A percentile compares a stretch with the other conserved stretches of the same genome.
phyloP scores from a whole-genome alignment of 495 filamentous ascomycete species.

The Clavariopsis aquatica region DNA sequence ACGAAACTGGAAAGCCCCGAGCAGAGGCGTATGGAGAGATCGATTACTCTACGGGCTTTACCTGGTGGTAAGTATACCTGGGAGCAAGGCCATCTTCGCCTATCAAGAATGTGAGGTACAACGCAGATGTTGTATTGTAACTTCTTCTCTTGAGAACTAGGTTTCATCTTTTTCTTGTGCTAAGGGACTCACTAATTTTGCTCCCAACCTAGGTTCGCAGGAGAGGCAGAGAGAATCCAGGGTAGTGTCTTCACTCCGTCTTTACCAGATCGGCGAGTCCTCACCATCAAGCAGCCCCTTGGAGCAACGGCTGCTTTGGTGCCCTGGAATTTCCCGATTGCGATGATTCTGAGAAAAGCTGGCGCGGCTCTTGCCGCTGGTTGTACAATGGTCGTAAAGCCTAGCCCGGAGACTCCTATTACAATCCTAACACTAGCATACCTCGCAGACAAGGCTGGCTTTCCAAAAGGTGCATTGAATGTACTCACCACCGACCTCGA shows the following conservation, averaged over 20 bases:
- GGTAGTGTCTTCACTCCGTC: constrained; percentile 60
- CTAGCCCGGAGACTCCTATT: constrained; percentile 48
- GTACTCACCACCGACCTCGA: constrained; percentile 47
- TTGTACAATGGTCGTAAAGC: constrained; percentile 54
- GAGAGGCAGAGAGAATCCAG: constrained; percentile 68
- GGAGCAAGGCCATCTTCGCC: no score
- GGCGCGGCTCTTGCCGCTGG: constrained; percentile 70
- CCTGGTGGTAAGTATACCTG: no score
- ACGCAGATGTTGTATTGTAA: no score
- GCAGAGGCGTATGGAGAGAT: constrained; percentile 52
- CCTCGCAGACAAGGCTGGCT: constrained; percentile 49
- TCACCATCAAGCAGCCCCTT: constrained; percentile 71
- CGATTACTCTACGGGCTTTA: constrained; percentile 51
- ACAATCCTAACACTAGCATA: constrained; percentile 45
- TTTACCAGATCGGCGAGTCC: constrained; percentile 60
- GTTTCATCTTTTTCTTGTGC: no score
- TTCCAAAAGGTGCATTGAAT: constrained; percentile 44
- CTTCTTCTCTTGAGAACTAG: no score
- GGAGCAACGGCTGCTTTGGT: constrained; percentile 66
- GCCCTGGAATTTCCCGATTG: constrained; percentile 60
- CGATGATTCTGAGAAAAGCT: constrained; percentile 69
- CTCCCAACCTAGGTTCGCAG: no score
- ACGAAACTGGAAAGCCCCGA: constrained; percentile 55
- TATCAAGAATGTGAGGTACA: no score
- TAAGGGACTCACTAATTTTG: no score